Evolutionary conservation across 177 flowering plant genomes (phyloP), one percentile per base, ranked within the genome.

Genomic region (Telopea speciosissima): DNA sequence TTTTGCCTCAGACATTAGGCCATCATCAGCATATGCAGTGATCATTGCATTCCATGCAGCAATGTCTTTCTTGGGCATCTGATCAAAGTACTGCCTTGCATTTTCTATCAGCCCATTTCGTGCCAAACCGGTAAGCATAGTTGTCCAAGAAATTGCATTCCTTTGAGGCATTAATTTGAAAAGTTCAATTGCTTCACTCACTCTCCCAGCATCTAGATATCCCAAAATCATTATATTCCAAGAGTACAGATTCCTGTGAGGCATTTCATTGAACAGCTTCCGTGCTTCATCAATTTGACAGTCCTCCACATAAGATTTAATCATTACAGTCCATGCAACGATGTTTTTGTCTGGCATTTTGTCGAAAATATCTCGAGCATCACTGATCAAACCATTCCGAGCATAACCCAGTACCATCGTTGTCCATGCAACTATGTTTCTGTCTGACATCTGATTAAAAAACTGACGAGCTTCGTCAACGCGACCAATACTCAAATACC

Each of bases 61-160:
- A 36, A 36, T 36, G 40, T 36, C 40, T 36, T 36, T 36, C 40
- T 36, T 36, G 5, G 40, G 40, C 40, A 36, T 36, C 40, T 36
- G 40, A 36, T 36, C 80, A 70, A 88, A 86, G 78, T 77, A 81
- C 36, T 79, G 74, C 21, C 86, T 68, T 7, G 90, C 88, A 67
- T 65, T 63, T 8, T 70, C 25, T 17, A 67, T 79, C 68, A 76
- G 70, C 33, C 81, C 79, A 70, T 85, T 88, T 54, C 73, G 63
- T 19, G 87, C 83, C 40, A 88, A 68, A 65, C 91, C 91, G 0
- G 84, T 78, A 52, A 86, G 81, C 87, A 88, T 81, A 12, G 75
- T 74, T 0, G 92, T 88, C 90, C 90, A 86, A 36, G 92, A 84
- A 66, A 88, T 72, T n/a, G 62, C 76, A 77, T 82, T 86, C 73